phyloP scores from a whole-genome alignment of 352 stramenopile genomes.

The Peronospora tabacina region DNA sequence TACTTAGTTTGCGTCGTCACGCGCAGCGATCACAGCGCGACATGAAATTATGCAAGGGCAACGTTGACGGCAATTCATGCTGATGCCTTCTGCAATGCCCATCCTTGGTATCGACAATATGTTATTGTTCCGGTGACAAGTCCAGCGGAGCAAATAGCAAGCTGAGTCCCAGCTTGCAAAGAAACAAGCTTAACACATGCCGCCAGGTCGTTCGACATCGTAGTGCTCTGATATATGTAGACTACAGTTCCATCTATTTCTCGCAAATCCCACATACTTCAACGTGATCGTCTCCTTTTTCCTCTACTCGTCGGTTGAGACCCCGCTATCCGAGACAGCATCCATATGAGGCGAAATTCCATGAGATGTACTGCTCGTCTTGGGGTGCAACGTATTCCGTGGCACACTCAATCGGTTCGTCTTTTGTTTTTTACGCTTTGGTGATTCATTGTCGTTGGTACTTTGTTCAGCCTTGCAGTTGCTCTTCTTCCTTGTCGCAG shows the following conservation, averaged over 20 bases:
- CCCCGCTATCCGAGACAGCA: constrained; percentile 28
- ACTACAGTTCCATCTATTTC: not conserved
- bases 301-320: constrained; percentile 30
- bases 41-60: constrained; percentile 1
- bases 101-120: not conserved
- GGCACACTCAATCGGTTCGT: constrained; percentile 26
- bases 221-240: not conserved
- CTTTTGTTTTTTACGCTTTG: constrained; percentile 27
- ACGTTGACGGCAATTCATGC: not conserved
- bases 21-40: constrained; percentile 3
- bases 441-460: constrained; percentile 1
- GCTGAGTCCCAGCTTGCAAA: not conserved
- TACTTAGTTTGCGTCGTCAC: not conserved
- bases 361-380: constrained; percentile 17
- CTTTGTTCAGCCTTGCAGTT: constrained; percentile 12
- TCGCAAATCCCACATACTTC: constrained; percentile 7
- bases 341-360: constrained; percentile 39
- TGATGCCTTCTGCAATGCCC: not conserved
- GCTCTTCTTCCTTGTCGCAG: constrained; percentile 10
- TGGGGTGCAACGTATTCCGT: constrained; percentile 25
- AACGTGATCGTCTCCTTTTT: not conserved
- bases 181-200: too few species aligned
- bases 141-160: not conserved
- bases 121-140: constrained; percentile 11
- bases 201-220: too few species aligned